Evolutionary conservation across 2,329 filamentous ascomycete genomes (phyloP).

Genomic region (Cercospora nicotianae): DNA sequence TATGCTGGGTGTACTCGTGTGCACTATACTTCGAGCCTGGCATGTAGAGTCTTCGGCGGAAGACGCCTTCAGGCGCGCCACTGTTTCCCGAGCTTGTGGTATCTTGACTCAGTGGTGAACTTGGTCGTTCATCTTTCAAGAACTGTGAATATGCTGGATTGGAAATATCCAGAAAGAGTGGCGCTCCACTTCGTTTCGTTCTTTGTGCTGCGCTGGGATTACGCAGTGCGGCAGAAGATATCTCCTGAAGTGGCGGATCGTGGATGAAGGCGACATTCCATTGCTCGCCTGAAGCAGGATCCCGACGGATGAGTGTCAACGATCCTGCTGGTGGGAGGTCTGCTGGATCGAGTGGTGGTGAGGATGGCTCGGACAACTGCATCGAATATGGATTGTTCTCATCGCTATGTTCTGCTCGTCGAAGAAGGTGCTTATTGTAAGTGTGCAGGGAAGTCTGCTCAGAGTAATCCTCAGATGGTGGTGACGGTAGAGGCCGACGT

Average conservation of each 20-base stretch:
- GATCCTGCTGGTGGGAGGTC: slow-evolving; percentile 25
- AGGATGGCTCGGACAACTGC: slow-evolving; percentile 19
- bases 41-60: slow-evolving; percentile 51
- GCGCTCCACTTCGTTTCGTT: slow-evolving; percentile 43
- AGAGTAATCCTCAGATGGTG: slow-evolving; percentile 28
- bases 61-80: slow-evolving; percentile 40
- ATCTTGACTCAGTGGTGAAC: slow-evolving; percentile 32
- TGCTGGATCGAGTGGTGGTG: slow-evolving; percentile 14
- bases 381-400: slow-evolving; percentile 31
- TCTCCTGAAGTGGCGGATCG: slow-evolving; percentile 46
- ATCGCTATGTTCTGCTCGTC: slow-evolving; percentile 24
- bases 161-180: slow-evolving; percentile 56
- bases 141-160: slow-evolving; percentile 63
- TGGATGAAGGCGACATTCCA: slow-evolving; percentile 54
- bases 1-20: slow-evolving; percentile 44
- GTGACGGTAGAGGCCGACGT: slow-evolving; percentile 31
- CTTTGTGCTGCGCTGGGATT: slow-evolving; percentile 33
- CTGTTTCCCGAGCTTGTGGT: slow-evolving; percentile 28
- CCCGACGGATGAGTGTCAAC: slow-evolving; percentile 53
- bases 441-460: slow-evolving; percentile 26
- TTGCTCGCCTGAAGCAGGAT: slow-evolving; percentile 51
- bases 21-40: slow-evolving; percentile 45
- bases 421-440: slow-evolving; percentile 29
- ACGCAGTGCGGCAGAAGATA: slow-evolving; percentile 45
- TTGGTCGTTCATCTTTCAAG: slow-evolving; percentile 37